Conservation (phyloP, 2,329 filamentous ascomycete species). For the Epichloe sp. region DNA sequence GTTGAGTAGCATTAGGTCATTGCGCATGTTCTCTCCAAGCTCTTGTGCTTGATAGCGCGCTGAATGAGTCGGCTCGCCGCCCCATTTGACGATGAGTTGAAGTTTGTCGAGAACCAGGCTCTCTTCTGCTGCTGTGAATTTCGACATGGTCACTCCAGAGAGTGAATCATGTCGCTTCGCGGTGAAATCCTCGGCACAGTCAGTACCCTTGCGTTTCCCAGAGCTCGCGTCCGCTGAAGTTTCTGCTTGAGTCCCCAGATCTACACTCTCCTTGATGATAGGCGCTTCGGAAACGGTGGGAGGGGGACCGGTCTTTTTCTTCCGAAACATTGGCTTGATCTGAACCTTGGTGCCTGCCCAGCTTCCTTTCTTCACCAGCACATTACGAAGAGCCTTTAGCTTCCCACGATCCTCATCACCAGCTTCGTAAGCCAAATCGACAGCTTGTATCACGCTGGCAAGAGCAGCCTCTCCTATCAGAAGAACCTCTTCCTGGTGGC, state of each 20-base stretch:
- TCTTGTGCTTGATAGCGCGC: conserved; percentile 94
- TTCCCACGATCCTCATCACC: conserved; percentile 78
- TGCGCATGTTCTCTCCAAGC: conserved; percentile 87
- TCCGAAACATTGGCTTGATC: conserved; percentile 98
- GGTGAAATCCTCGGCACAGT: conserved; percentile 10
- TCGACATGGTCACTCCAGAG: conserved; percentile 80
- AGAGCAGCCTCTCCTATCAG: conserved; percentile 85
- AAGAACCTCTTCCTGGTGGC: conserved; percentile 91
- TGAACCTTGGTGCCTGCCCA: conserved; percentile 97
- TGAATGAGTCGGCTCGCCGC: conserved; percentile 93
- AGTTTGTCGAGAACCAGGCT: conserved; percentile 89
- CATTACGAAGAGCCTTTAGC: conserved; percentile 72
- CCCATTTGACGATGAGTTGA: conserved; percentile 98
- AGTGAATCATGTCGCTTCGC: conserved; percentile 68
- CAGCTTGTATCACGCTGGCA: conserved; percentile 77
- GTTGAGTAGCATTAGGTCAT: conserved; percentile 87
- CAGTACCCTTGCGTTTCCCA: conserved; percentile 10
- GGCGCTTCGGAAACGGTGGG: conserved; percentile 23
- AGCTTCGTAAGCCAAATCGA: conserved; percentile 64
- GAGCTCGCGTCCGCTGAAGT: conserved; percentile 4
- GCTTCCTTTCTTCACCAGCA: conserved; percentile 79
- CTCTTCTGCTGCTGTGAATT: conserved; percentile 86
- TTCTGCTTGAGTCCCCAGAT: conserved; percentile 9
- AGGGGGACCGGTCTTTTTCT: conserved; percentile 57
- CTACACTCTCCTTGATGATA: conserved; percentile 16